Evolutionary conservation across 495 filamentous ascomycete species (phyloP), one percentile per base, ranked within the genome.

Genomic region (Penicillium alfredii): DNA sequence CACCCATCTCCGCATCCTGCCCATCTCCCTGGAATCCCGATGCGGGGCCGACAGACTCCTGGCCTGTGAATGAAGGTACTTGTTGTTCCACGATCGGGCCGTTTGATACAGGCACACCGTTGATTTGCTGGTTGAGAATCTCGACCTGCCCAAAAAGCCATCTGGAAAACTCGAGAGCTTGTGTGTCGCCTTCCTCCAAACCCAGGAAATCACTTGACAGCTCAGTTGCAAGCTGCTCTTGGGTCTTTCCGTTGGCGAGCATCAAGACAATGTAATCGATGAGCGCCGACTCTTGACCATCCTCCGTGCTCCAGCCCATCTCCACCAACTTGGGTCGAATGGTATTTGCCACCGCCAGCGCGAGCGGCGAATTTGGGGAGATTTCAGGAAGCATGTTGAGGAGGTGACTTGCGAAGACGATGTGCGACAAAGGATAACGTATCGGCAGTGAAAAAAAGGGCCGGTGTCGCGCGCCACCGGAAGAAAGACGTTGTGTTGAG

Each of bases 191-290:
- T 35, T 86, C 80, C 1, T 78, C 80, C 1, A 96, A 76, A 17
- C 77, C 80, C 2, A 98, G 76, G 25, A 97, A 76, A 49, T 98
- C 93, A 40, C 82, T 85, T 6, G 88, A 81, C 8, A 97, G 78
- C 55, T 98, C 92, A 17, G 77, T 75, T 3, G 88, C 85, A 44
- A 97, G 88, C 50, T 94, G 82, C 28, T 86, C 78, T 55, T 92
- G 81, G 5, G 82, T 85, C 63, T 94, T 95, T 39, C 88, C 86
- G 58, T 96, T 96, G 39, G 82, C 86, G 18, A 98, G 74, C 90
- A 96, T 97, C 35, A 95, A 73, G 29, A 95, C 83, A 44, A 98
- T 90, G 58, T 96, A 98, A 63, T 98, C 92, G 26, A 86, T 82
- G 39, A 98, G 72, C 8, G 88, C 84, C 10, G 83, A 80, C 51